These are phyloP conservation scores for Cupressus sempervirens DNA, from an alignment of 75 land plant genomes.

Conservation along the genomic window DNA sequence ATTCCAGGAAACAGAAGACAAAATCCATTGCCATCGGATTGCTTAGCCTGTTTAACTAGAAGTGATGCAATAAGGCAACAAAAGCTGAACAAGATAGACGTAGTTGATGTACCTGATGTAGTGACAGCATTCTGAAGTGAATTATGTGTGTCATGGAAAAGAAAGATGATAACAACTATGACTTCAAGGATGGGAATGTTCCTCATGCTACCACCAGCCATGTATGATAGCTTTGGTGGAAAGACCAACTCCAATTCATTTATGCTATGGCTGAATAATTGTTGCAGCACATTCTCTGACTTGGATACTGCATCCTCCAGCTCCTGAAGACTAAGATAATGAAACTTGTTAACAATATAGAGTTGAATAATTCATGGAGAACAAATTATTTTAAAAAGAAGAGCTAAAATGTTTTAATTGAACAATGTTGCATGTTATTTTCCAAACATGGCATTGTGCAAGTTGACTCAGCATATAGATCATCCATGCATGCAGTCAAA, in stretches of 20 bases:
- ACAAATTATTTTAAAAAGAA: neutral
- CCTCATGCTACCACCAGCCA: slow-evolving; percentile 1
- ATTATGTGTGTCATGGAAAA: slow-evolving; percentile 5
- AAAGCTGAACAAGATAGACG: slow-evolving; percentile 5
- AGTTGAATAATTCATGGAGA: neutral
- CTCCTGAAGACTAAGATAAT: neutral
- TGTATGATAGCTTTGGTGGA: neutral
- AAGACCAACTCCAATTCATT: neutral
- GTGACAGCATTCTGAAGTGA: slow-evolving; percentile 5
- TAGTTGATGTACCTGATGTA: neutral
- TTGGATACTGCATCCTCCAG: slow-evolving; percentile 9
- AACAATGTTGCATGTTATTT: neutral
- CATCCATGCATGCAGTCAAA: slow-evolving; percentile 1
- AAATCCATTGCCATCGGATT: neutral
- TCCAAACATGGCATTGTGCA: neutral
- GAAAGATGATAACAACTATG: slow-evolving; percentile 8
- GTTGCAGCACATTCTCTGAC: neutral
- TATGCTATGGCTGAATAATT: neutral
- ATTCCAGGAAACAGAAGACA: slow-evolving; percentile 1
- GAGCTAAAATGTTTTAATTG: neutral
- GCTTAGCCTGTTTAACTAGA: neutral
- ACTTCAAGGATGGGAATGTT: slow-evolving; percentile 1
- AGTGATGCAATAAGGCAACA: slow-evolving; percentile 6
- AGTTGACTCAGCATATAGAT: neutral
- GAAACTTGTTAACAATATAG: neutral